Percentiles rank a stretch among this genome's conserved stretches.
Conservation (phyloP, 805 yeast species). For the Candida wancherniae region DNA sequence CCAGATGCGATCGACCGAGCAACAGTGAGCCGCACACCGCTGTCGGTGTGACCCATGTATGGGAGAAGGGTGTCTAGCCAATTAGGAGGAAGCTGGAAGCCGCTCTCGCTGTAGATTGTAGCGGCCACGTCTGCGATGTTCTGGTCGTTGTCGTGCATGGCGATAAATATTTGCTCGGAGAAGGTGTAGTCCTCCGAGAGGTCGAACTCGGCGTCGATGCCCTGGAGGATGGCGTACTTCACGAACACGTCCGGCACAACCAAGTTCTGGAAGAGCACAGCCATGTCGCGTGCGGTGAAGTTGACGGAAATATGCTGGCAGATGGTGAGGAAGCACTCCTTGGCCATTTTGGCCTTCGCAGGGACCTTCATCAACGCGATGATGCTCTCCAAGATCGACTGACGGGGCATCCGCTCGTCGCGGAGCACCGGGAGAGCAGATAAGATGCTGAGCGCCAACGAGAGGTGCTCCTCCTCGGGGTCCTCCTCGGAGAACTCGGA, state of each 20-base stretch:
- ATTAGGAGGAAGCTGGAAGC: constrained; percentile 41
- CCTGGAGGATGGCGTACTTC: constrained; percentile 74
- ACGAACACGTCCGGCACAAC: constrained; percentile 66
- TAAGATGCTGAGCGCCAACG: constrained; percentile 72
- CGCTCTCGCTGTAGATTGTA: constrained; percentile 83
- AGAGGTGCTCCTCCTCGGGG: constrained; percentile 81
- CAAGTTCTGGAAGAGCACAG: constrained; percentile 50
- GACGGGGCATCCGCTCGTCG: constrained; percentile 65
- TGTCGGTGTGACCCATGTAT: constrained; percentile 51
- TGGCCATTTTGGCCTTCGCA: constrained; percentile 72
- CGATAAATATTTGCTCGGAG: constrained; percentile 72
- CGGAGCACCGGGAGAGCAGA: constrained; percentile 62
- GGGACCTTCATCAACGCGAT: constrained; percentile 67
- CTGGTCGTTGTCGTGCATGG: constrained; percentile 68
- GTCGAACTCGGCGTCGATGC: constrained; percentile 77
- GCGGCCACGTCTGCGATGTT: constrained; percentile 59
- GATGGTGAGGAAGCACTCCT: constrained; percentile 75
- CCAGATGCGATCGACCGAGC: constrained; percentile 70
- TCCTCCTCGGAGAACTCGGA: constrained; percentile 77
- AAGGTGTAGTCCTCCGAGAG: constrained; percentile 44
- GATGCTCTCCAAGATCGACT: constrained; percentile 55
- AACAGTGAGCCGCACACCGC: constrained; percentile 67
- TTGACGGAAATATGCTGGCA: constrained; percentile 72
- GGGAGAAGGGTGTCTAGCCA: constrained; percentile 45
- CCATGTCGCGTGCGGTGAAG: constrained; percentile 52